Evolutionary conservation across 2,329 filamentous ascomycete species (phyloP), one percentile per base, ranked within the genome.

Genomic region (Dactylellina drechsleri): DNA sequence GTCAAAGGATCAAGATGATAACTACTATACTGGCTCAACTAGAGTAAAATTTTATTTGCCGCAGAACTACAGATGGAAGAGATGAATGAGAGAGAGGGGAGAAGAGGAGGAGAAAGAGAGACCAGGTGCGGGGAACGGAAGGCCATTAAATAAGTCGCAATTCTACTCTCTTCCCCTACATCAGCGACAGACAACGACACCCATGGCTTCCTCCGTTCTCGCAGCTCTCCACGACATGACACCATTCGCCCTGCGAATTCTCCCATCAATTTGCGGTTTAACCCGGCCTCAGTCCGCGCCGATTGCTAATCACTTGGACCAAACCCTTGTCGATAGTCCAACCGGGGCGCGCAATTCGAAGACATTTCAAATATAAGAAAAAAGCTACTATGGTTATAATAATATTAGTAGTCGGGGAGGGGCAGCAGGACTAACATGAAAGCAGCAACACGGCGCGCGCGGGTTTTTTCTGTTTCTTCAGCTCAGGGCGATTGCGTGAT

Each of bases 71-170:
- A 36, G 31, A 36, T 10, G 26, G 18, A 59, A 31, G 57, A 47
- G 23, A 26, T 60, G 31, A 8, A 23, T 28, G 58, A 58, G 43
- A 16, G 41, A 58, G 77, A 78, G 28, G 31, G 31, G 23, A 50
- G 78, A 68, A 31, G 81, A 54, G 10, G 49, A 31, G 20, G 13
- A 50, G 57, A 49, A 40, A 47, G 50, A 20, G 20, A n/a, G 49
- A 58, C 36, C 40, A 66, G 62, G 41, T 49, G 62, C n/a, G 28
- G 50, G 43, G 43, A 47, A 15, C 5, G 4, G 43, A 18, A 47
- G 13, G 43, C 43, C 13, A n/a, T n/a, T 47, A 47, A n/a, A 47
- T 47, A 47, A 15, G 16, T 45, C 59, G 47, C 49, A 41, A 60
- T 60, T 28, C 43, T 36, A 36, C 20, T 49, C 13, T 40, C 49